Percentiles rank a stretch among this genome's conserved stretches.
phyloP scores from a whole-genome alignment of 352 stramenopile species.

The Phytopythium kandeliae region DNA sequence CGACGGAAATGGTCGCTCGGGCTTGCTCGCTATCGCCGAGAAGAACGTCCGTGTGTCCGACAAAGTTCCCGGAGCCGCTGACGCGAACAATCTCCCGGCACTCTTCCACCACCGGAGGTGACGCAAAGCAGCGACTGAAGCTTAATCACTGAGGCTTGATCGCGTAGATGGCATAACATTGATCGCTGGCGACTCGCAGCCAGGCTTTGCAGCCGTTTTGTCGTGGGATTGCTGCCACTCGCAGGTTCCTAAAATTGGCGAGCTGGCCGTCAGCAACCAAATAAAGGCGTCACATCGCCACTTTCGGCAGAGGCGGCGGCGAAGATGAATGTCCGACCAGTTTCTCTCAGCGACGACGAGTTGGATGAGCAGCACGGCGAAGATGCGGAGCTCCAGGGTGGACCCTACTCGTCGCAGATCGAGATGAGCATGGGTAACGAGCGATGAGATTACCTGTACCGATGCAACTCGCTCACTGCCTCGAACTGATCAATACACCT shows the following conservation, averaged over 20 bases:
- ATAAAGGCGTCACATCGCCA: background rate
- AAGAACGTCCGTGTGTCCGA: no score
- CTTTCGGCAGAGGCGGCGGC: background rate
- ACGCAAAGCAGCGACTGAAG: background rate
- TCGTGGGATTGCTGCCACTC: no score
- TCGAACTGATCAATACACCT: no score
- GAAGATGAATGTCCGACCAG: conserved; percentile 1
- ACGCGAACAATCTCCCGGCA: background rate
- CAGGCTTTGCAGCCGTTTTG: no score
- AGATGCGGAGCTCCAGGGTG: conserved; percentile 9
- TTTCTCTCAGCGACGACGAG: conserved; percentile 14
- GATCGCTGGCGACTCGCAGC: no score
- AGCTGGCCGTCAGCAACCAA: no score
- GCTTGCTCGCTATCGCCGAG: background rate
- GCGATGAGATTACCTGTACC: no score
- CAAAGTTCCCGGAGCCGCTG: background rate
- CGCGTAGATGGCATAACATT: no score
- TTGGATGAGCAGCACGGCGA: conserved; percentile 5
- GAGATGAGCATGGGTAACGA: conserved; percentile 21
- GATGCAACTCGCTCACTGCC: no score
- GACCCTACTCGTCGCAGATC: conserved; percentile 26
- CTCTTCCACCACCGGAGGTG: background rate
- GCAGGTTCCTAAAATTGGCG: no score
- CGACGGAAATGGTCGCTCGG: background rate
- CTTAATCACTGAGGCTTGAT: no score